Conservation (phyloP, 441 rosid species). For the Erysimum pusillum region DNA sequence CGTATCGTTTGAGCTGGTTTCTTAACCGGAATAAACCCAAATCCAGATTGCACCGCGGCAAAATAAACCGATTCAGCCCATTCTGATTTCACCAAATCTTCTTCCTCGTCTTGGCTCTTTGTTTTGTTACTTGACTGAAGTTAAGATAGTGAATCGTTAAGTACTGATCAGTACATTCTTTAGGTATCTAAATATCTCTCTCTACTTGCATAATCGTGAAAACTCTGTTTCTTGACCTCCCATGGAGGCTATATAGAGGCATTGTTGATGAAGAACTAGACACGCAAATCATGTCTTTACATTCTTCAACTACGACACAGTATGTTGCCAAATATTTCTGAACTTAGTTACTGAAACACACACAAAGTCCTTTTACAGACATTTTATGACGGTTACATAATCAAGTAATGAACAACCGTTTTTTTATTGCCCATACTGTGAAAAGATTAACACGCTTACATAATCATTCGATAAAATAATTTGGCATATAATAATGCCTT, state of each 20-base stretch:
- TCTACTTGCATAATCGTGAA: background rate
- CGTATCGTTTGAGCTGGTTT: background rate
- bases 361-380: no score
- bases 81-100: background rate
- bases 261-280: background rate
- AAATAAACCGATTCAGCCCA: background rate
- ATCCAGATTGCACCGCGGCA: background rate
- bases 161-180: background rate
- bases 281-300: background rate
- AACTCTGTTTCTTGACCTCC: background rate
- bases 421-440: background rate
- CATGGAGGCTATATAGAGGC: background rate
- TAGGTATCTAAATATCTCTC: background rate
- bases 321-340: background rate
- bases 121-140: background rate
- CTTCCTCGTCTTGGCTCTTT: background rate
- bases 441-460: slow-evolving; percentile 8
- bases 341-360: no score
- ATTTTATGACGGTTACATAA: no score
- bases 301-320: background rate
- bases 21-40: slow-evolving; percentile 10
- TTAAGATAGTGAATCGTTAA: background rate
- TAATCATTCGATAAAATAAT: slow-evolving; percentile 3
- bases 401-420: slow-evolving; percentile 18
- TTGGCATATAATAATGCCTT: background rate